Evolutionary conservation across 495 filamentous ascomycete genomes (phyloP).

Genomic region (Astrocystis sublimbata): DNA sequence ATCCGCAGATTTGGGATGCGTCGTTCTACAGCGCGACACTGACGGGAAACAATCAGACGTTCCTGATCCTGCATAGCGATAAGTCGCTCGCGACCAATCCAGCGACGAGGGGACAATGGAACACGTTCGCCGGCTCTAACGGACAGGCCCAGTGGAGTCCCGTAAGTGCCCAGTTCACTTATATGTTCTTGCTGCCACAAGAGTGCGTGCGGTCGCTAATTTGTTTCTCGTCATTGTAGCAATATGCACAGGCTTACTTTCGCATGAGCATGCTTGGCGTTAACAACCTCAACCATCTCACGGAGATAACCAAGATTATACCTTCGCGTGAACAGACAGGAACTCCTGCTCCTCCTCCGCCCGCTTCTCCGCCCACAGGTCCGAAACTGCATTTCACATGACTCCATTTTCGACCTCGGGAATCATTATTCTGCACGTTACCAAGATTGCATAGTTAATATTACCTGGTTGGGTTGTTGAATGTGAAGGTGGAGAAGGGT

Average conservation of each 20-base stretch:
- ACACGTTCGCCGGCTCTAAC: constrained; percentile 28
- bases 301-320: constrained; percentile 39
- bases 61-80: constrained; percentile 51
- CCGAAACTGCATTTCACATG: neutral
- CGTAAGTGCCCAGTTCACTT: constrained; percentile 24
- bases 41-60: constrained; percentile 35
- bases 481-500: too few relatives aligned
- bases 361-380: neutral
- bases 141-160: constrained; percentile 36
- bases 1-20: constrained; percentile 40
- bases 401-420: too few relatives aligned
- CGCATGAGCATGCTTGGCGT: constrained; percentile 44
- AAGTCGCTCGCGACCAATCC: constrained; percentile 41
- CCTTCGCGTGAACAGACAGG: constrained; percentile 28
- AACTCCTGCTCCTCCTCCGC: neutral
- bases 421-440: too few relatives aligned
- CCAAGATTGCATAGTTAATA: too few relatives aligned
- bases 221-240: constrained; percentile 22
- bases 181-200: neutral
- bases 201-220: neutral
- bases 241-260: constrained; percentile 41
- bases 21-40: constrained; percentile 49
- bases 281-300: constrained; percentile 43
- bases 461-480: too few relatives aligned
- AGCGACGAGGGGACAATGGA: constrained; percentile 30